Evolutionary conservation across 108 stramenopile species (phyloP).

Genomic region (Cyclotella kingstonii): DNA sequence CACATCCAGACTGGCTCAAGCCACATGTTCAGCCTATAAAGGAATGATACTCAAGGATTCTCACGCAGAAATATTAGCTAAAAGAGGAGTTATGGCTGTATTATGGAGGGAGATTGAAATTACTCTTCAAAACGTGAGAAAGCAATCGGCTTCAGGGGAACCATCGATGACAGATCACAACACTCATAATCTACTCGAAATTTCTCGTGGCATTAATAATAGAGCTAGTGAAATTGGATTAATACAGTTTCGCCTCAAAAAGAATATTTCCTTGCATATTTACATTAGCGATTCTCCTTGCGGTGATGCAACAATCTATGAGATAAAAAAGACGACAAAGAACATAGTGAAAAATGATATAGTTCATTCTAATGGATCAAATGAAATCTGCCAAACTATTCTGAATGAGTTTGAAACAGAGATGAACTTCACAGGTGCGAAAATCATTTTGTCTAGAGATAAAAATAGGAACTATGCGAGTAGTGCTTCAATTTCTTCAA

Average conservation of each 20-base stretch:
- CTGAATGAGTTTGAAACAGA: slow-evolving; percentile 19
- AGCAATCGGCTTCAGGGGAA: not conserved
- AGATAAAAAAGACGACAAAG: slow-evolving; percentile 22
- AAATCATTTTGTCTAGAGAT: slow-evolving; percentile 62
- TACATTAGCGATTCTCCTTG: slow-evolving; percentile 94
- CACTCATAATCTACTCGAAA: slow-evolving; percentile 14
- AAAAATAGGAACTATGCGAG: not conserved
- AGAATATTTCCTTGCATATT: slow-evolving; percentile 69
- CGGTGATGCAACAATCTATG: slow-evolving; percentile 91
- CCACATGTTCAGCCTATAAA: slow-evolving; percentile 37
- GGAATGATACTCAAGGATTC: slow-evolving; percentile 82
- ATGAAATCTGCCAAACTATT: slow-evolving; percentile 13
- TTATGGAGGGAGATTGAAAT: slow-evolving; percentile 72
- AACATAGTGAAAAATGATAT: not conserved
- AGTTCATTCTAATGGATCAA: not conserved
- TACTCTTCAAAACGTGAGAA: slow-evolving; percentile 5
- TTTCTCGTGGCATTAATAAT: not conserved
- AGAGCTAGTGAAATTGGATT: slow-evolving; percentile 6
- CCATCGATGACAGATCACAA: not conserved
- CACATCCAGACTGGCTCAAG: too few relatives aligned
- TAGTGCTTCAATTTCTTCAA: not conserved
- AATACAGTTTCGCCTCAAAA: slow-evolving; percentile 42
- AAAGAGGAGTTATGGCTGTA: slow-evolving; percentile 73
- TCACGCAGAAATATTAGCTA: slow-evolving; percentile 89
- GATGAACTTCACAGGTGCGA: slow-evolving; percentile 86